phyloP scores from a whole-genome alignment of 2,329 filamentous ascomycete species.

The Calonectria pseudoreteaudii region DNA sequence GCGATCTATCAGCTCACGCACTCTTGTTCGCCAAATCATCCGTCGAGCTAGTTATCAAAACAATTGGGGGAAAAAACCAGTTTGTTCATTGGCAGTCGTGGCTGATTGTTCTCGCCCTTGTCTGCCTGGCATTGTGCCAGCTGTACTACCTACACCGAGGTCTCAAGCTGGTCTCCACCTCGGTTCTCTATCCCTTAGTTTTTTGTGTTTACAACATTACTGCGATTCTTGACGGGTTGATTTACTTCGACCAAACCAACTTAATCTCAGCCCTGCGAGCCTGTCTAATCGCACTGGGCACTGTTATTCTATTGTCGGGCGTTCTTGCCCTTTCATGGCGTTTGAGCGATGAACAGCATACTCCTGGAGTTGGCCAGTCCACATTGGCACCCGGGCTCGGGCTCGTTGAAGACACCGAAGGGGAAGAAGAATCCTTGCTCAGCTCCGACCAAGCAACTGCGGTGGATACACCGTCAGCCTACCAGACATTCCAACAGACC shows the following conservation, averaged over 20 bases:
- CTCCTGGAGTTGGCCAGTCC: constrained; percentile 71
- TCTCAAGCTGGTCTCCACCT: constrained; percentile 94
- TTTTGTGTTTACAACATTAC: constrained; percentile 99
- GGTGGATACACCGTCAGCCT: constrained; percentile 51
- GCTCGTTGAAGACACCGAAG: constrained; percentile 77
- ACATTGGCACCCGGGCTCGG: constrained; percentile 86
- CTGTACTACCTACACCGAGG: constrained; percentile 96
- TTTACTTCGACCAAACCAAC: constrained; percentile 93
- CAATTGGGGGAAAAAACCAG: constrained; percentile 88
- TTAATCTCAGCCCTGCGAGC: constrained; percentile 81
- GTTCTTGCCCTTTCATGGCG: constrained; percentile 95
- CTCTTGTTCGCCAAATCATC: constrained; percentile 95
- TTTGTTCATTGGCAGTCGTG: constrained; percentile 97
- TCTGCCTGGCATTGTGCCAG: constrained; percentile 86
- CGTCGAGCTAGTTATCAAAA: constrained; percentile 90
- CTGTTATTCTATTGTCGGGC: constrained; percentile 84
- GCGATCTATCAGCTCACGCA: constrained; percentile 92
- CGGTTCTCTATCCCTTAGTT: constrained; percentile 93
- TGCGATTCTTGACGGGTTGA: constrained; percentile 94
- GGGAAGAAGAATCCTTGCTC: constrained; percentile 68
- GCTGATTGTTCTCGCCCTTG: constrained; percentile 85
- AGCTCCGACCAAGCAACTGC: constrained; percentile 58
- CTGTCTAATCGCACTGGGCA: constrained; percentile 86
- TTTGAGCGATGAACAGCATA: constrained; percentile 80
- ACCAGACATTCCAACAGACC: constrained; percentile 61